These are phyloP conservation scores for Musa balbisiana DNA, from an alignment of 202 grass and related monocot species.

Conservation along the genomic window DNA sequence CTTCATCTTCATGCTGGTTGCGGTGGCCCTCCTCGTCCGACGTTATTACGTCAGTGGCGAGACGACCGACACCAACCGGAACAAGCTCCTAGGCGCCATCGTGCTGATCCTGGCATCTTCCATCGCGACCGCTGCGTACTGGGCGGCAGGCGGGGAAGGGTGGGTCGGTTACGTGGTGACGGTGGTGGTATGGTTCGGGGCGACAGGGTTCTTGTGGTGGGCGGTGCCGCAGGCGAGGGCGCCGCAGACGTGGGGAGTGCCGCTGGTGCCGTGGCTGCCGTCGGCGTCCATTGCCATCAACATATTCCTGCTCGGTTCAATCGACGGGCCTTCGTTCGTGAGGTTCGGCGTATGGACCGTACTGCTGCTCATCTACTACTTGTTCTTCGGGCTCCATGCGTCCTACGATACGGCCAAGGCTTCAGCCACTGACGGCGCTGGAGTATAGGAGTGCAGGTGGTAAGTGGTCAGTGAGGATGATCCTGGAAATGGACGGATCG, in stretches of 20 bases:
- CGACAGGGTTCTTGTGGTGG: conserved; percentile 9
- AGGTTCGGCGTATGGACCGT: conserved; percentile 6
- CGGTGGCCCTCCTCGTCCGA: conserved; percentile 7
- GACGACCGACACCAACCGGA: not conserved
- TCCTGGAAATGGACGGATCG: too few relatives aligned
- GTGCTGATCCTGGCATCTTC: not conserved
- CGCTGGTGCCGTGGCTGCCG: conserved; percentile 18
- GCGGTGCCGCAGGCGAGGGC: conserved; percentile 5
- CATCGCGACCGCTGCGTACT: not conserved
- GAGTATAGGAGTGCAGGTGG: too few relatives aligned
- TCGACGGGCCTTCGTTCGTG: conserved; percentile 6
- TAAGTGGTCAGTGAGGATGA: too few relatives aligned
- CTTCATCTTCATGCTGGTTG: conserved; percentile 19
- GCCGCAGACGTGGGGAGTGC: conserved; percentile 14
- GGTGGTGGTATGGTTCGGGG: not conserved
- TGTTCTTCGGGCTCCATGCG: conserved; percentile 17
- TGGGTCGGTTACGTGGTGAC: not conserved
- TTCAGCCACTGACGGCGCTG: not conserved
- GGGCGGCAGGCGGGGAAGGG: not conserved
- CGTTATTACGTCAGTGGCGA: conserved; percentile 3
- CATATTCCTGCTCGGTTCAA: conserved; percentile 18
- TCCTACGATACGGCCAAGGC: conserved; percentile 17
- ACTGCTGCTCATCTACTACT: conserved; percentile 7
- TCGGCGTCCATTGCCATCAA: conserved; percentile 14
- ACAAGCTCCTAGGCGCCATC: not conserved